phyloP scores from a whole-genome alignment of 1,139 yeast species.

The Saccharomycopsis hybrid region DNA sequence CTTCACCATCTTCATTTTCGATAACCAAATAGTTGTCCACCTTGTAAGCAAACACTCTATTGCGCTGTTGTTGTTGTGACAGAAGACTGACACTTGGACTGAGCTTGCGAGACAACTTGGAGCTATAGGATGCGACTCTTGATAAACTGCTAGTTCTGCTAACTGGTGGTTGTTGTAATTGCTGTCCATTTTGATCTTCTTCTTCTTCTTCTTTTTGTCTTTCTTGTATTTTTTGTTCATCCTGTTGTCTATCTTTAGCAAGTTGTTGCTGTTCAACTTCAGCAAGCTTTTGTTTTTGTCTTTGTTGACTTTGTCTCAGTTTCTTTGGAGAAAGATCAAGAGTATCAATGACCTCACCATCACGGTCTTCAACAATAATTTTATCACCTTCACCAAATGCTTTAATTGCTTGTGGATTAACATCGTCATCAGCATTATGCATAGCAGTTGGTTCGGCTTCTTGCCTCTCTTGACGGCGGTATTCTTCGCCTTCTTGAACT shows the following conservation, averaged over 20 bases:
- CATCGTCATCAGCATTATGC: not conserved
- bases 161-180: constrained; percentile 18
- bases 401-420: constrained; percentile 29
- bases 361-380: constrained; percentile 69
- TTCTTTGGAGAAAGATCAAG: constrained; percentile 23
- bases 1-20: constrained; percentile 90
- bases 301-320: not conserved
- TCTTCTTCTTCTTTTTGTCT: not conserved
- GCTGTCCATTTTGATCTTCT: constrained; percentile 9
- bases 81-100: not conserved
- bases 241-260: not conserved
- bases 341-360: constrained; percentile 68
- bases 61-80: constrained; percentile 14
- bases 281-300: not conserved
- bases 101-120: constrained; percentile 18
- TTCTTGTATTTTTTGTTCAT: not conserved
- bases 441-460: not conserved
- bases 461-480: not conserved
- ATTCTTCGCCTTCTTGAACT: not conserved
- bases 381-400: constrained; percentile 71
- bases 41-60: constrained; percentile 48
- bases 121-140: not conserved
- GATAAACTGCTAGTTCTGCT: not conserved
- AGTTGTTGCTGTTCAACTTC: not conserved
- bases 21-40: constrained; percentile 70